Conservation (phyloP, 169 alveolate genomes). For the Ichthyophthirius multifiliis region DNA sequence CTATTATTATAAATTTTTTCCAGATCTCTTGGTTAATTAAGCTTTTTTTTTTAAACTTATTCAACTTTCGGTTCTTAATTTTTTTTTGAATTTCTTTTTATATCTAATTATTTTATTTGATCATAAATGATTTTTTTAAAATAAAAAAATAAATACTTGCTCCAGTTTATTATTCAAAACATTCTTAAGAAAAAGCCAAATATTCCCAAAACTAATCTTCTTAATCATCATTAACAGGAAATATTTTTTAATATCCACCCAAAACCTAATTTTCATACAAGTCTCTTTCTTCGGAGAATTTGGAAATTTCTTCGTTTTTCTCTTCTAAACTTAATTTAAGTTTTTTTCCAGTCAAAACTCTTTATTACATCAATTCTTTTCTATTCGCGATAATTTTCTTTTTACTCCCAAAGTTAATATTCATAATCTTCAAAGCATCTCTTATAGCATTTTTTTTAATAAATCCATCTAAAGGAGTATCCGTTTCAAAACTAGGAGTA, state of each 20-base stretch:
- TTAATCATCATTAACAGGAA: constrained; percentile 58
- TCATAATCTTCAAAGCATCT: constrained; percentile 37
- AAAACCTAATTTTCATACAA: constrained; percentile 73
- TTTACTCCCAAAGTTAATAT: constrained; percentile 7
- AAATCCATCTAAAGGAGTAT: constrained; percentile 44
- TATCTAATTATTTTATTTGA: not conserved
- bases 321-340: constrained; percentile 28
- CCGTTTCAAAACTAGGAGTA: constrained; percentile 60
- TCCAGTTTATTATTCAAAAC: constrained; percentile 32
- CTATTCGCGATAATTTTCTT: constrained; percentile 18
- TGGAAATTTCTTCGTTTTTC: not conserved
- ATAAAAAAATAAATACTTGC: constrained; percentile 4
- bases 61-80: not conserved
- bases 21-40: not conserved
- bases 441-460: constrained; percentile 39
- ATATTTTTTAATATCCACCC: constrained; percentile 86
- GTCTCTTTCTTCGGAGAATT: constrained; percentile 30
- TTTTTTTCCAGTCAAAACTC: constrained; percentile 31
- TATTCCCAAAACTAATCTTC: constrained; percentile 19
- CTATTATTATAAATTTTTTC: not conserved
- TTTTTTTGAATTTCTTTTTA: not conserved
- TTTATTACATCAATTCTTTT: constrained; percentile 26
- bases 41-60: not conserved
- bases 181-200: not conserved
- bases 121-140: too few relatives aligned